Percentiles rank a stretch among this genome's conserved stretches.
Evolutionary conservation across 2,329 filamentous ascomycete species (phyloP).

Genomic region (Diaporthe helianthi): DNA sequence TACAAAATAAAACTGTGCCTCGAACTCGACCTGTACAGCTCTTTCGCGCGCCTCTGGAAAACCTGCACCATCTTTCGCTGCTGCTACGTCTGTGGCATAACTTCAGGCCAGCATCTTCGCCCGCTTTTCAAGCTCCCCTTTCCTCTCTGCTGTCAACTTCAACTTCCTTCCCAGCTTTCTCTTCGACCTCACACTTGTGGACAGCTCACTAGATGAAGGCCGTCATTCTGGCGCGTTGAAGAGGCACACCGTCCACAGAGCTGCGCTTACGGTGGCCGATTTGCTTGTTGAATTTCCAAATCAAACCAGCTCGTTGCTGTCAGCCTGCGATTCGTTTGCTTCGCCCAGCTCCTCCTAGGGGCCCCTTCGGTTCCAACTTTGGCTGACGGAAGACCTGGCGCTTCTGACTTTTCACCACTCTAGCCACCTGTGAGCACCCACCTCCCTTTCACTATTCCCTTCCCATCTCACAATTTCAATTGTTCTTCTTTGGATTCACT

Average conservation of each 20-base stretch:
- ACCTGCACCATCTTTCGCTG: too few species aligned
- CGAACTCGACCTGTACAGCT: too few species aligned
- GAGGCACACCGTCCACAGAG: too few species aligned
- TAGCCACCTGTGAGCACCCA: fast-evolving
- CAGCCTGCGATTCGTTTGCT: too few species aligned
- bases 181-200: too few species aligned
- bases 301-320: neutral
- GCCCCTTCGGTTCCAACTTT: too few species aligned
- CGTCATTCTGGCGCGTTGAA: neutral
- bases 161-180: neutral
- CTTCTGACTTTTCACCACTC: neutral
- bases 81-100: neutral
- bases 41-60: too few species aligned
- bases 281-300: neutral
- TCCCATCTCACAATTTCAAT: neutral
- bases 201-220: too few species aligned
- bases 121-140: neutral
- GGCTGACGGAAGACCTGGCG: neutral
- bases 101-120: neutral
- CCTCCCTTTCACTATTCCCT: neutral
- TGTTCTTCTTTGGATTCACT: too few species aligned
- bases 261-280: neutral
- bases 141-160: neutral
- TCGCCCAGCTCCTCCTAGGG: too few species aligned
- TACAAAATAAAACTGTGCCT: too few species aligned